Evolutionary conservation across 257 asterid genomes (phyloP).

Genomic region (Asclepias syriaca): DNA sequence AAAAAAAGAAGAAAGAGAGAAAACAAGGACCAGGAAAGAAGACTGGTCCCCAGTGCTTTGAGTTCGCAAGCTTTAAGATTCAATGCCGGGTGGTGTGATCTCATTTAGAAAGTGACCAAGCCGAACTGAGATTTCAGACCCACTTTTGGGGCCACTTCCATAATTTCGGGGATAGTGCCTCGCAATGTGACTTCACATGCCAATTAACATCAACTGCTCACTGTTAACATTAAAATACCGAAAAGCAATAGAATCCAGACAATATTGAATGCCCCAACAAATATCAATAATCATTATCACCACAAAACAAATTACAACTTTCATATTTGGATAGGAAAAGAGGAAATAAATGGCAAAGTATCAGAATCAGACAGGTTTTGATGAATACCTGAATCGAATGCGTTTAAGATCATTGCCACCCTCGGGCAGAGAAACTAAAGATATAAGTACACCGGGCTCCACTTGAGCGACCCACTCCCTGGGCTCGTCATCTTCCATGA

Average conservation of each 20-base stretch:
- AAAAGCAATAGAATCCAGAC: slow-evolving; percentile 17
- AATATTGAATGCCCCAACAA: slow-evolving; percentile 12
- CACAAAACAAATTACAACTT: slow-evolving; percentile 38
- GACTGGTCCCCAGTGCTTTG: slow-evolving; percentile 19
- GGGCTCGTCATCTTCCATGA: slow-evolving; percentile 79
- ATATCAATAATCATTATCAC: slow-evolving; percentile 16
- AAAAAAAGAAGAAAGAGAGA: background rate
- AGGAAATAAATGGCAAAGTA: slow-evolving; percentile 6
- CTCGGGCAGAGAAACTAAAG: slow-evolving; percentile 71
- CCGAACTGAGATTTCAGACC: slow-evolving; percentile 34
- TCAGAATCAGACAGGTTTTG: slow-evolving; percentile 7
- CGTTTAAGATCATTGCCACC: slow-evolving; percentile 93
- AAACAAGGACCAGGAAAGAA: background rate
- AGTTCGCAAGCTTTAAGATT: slow-evolving; percentile 15
- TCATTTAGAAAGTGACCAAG: slow-evolving; percentile 39
- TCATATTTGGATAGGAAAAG: slow-evolving; percentile 26
- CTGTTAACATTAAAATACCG: slow-evolving; percentile 32
- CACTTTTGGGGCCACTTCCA: slow-evolving; percentile 62
- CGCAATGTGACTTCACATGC: slow-evolving; percentile 58
- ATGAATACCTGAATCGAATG: slow-evolving; percentile 76
- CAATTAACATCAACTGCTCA: slow-evolving; percentile 42
- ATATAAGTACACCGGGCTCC: slow-evolving; percentile 92
- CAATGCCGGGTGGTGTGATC: slow-evolving; percentile 19
- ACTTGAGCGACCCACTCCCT: slow-evolving; percentile 99
- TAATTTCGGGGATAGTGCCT: slow-evolving; percentile 41